These are phyloP conservation scores for Ziziphus jujuba DNA, from an alignment of 306 rosid genomes.

Conservation along the genomic window DNA sequence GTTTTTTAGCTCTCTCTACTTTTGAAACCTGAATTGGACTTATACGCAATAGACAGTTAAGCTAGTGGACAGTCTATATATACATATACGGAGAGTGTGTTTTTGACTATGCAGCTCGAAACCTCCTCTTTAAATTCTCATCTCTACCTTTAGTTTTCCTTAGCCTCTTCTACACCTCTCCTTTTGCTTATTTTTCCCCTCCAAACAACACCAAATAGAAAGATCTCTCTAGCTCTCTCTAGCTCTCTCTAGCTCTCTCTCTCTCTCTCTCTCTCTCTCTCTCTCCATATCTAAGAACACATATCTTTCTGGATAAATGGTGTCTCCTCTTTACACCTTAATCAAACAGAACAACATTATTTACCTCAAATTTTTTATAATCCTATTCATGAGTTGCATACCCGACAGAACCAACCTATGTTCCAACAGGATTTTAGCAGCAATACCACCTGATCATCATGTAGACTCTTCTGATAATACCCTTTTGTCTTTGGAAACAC, in stretches of 20 bases:
- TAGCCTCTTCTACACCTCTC: constrained; percentile 41
- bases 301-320: constrained; percentile 38
- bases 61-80: too few relatives aligned
- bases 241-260: constrained; percentile 22
- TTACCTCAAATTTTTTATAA: constrained; percentile 37
- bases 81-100: neutral
- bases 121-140: constrained; percentile 51
- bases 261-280: constrained; percentile 16
- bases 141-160: constrained; percentile 29
- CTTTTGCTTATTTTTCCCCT: constrained; percentile 31
- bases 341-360: constrained; percentile 35
- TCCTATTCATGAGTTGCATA: constrained; percentile 48
- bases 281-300: constrained; percentile 18
- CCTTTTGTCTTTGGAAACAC: constrained; percentile 48
- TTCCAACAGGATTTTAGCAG: constrained; percentile 35
- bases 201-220: constrained; percentile 17
- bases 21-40: too few relatives aligned
- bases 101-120: constrained; percentile 44
- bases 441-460: constrained; percentile 30
- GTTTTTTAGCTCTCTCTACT: too few relatives aligned
- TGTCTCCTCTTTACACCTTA: constrained; percentile 39
- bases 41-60: too few relatives aligned
- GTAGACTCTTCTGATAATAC: constrained; percentile 18
- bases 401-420: constrained; percentile 51
- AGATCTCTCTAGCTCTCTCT: constrained; percentile 9